These are phyloP conservation scores for Rhynchosporium secalis DNA, from an alignment of 2,329 filamentous ascomycete species.

Conservation along the genomic window DNA sequence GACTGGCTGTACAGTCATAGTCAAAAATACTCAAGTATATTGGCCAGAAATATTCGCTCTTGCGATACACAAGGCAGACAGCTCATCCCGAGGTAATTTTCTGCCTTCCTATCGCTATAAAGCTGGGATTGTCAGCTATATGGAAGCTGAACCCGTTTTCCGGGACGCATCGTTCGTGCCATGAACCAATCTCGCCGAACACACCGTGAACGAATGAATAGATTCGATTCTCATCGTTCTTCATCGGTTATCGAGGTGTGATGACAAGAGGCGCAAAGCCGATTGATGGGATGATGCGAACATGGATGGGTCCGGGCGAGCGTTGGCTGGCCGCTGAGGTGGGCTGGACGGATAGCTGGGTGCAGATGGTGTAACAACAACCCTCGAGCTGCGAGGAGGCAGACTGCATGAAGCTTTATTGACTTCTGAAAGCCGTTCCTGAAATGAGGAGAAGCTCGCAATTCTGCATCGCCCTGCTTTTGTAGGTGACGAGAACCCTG, in stretches of 20 bases:
- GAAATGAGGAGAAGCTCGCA: not conserved
- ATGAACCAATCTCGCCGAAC: not conserved
- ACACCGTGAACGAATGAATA: not conserved
- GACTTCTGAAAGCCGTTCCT: not conserved
- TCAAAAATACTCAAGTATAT: too few species aligned
- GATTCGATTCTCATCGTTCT: not conserved
- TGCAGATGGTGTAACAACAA: not conserved
- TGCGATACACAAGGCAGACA: too few species aligned
- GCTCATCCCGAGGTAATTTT: too few species aligned
- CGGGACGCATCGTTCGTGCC: not conserved
- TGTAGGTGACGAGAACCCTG: too few species aligned
- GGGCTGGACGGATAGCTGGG: not conserved
- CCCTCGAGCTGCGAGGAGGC: not conserved
- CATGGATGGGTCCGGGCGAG: not conserved
- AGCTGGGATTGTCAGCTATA: not conserved
- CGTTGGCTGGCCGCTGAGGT: not conserved
- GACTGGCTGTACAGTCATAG: too few species aligned
- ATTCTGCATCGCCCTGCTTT: not conserved
- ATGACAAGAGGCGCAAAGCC: not conserved
- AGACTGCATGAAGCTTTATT: not conserved
- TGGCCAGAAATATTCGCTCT: too few species aligned
- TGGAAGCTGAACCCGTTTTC: not conserved
- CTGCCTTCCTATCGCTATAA: too few species aligned
- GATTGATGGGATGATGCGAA: not conserved
- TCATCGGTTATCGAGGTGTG: not conserved